phyloP scores from a whole-genome alignment of 2,329 filamentous ascomycete genomes.

The Peltaster fructicola region DNA sequence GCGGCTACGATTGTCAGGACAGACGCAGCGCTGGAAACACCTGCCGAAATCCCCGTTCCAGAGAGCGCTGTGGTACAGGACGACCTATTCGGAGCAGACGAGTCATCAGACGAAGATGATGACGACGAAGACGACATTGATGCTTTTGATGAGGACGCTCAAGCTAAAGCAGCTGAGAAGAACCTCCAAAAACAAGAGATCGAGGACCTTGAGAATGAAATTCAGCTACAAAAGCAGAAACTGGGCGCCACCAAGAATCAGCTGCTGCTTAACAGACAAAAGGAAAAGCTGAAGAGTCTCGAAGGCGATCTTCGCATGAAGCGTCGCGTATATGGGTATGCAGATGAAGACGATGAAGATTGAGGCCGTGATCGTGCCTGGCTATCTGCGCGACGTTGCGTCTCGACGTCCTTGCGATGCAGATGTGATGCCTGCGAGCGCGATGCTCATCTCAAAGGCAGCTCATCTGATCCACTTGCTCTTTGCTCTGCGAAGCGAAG shows the following conservation, averaged over 20 bases:
- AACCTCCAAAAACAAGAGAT: constrained; percentile 36
- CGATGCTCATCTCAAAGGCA: too few relatives aligned
- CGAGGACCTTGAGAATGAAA: constrained; percentile 34
- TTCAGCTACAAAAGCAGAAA: constrained; percentile 22
- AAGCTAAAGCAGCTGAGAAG: constrained; percentile 28
- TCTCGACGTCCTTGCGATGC: too few relatives aligned
- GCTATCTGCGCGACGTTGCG: too few relatives aligned
- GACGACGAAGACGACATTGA: constrained; percentile 25
- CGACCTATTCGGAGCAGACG: constrained; percentile 23
- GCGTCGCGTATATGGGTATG: constrained; percentile 24
- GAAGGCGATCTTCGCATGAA: constrained; percentile 38
- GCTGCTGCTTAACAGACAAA: constrained; percentile 32
- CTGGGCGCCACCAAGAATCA: constrained; percentile 25
- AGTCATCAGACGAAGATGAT: constrained; percentile 28
- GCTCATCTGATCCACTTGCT: too few relatives aligned
- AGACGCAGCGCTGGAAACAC: constrained; percentile 7
- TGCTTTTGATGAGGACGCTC: constrained; percentile 35
- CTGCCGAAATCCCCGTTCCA: constrained; percentile 10
- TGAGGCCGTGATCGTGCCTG: too few relatives aligned
- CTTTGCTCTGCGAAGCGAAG: too few relatives aligned
- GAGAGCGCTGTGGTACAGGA: too few relatives aligned
- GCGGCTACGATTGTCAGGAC: constrained; percentile 12
- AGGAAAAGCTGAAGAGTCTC: constrained; percentile 31
- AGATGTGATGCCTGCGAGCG: too few relatives aligned
- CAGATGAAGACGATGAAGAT: constrained; percentile 13